Conservation (phyloP, 169 alveolate genomes). For the Perkinsus marinus region DNA sequence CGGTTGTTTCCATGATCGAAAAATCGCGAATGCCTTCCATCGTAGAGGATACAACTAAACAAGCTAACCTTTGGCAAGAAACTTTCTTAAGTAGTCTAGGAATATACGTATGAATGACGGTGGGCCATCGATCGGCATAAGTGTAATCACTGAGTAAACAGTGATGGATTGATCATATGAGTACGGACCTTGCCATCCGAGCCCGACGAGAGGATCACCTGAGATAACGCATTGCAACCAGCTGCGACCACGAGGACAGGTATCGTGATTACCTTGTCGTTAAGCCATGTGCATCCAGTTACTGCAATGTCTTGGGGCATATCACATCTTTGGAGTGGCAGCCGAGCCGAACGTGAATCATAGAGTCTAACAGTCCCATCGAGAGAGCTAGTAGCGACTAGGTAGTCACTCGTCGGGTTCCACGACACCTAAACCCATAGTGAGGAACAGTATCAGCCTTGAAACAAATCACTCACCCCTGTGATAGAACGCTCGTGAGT, state of each 20-base stretch:
- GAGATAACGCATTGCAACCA: neutral
- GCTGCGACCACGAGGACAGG: neutral
- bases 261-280: neutral
- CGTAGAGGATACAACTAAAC: neutral
- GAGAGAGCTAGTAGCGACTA: neutral
- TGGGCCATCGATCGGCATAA: neutral
- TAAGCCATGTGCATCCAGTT: neutral
- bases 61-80: neutral
- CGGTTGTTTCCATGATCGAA: neutral
- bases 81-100: neutral
- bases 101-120: neutral
- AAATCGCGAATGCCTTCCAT: neutral
- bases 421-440: neutral
- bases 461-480: neutral
- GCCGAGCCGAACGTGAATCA: neutral
- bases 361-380: neutral
- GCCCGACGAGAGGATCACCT: neutral
- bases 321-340: neutral
- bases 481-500: neutral
- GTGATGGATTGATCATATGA: neutral
- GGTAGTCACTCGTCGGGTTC: neutral
- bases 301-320: neutral
- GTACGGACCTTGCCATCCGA: neutral
- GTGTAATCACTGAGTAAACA: neutral
- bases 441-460: no score